Evolutionary conservation across 2,329 filamentous ascomycete species (phyloP), one percentile per base, ranked within the genome.

Genomic region (Claviceps monticola): DNA sequence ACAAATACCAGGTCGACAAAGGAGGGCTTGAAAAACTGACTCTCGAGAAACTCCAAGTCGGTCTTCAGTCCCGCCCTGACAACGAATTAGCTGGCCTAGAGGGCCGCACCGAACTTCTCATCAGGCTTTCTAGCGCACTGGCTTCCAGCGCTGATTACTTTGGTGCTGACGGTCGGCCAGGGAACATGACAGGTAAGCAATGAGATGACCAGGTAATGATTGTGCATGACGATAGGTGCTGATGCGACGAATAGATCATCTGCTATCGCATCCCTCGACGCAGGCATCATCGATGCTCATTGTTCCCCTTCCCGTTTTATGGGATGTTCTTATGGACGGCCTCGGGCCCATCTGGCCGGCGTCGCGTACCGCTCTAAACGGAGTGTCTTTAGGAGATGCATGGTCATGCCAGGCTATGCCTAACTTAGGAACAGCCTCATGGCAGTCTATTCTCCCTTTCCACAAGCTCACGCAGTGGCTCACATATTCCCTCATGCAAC

Each of bases 381-480:
- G 89, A 2, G 76, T 87, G 29, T 82, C 89, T 0, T 80, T 98
- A 16, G 93, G 93, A 51, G 93, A 98, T 64, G 91, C 93, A 23
- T 98, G 93, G 93, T 86, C 84, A 0, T 95, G 90, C 68, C 82
- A 79, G 11, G 80, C 83, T 36, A 88, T 97, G 80, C 88, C 89
- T 1, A 72, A 75, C 46, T 58, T 61, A 1, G 79, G 77, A 7
- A 38, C 53, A 3, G 74, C 79, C 4, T 61, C 64, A 2, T 89
- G 85, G 84, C 83, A 89, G 63, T 84, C 77, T 0, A 90, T 94
- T 56, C 79, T 91, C 11, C 89, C 89, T 0, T 95, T 95, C 71
- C 90, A 96, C 73, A 95, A 95, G 69, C 77, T 95, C 38, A 94
- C 89, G 0, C 89, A 95, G 67, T 96, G 90, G 90, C 82, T 96